phyloP scores from a whole-genome alignment of 768 basidiomycete genomes.

The Astraeus odoratus region DNA sequence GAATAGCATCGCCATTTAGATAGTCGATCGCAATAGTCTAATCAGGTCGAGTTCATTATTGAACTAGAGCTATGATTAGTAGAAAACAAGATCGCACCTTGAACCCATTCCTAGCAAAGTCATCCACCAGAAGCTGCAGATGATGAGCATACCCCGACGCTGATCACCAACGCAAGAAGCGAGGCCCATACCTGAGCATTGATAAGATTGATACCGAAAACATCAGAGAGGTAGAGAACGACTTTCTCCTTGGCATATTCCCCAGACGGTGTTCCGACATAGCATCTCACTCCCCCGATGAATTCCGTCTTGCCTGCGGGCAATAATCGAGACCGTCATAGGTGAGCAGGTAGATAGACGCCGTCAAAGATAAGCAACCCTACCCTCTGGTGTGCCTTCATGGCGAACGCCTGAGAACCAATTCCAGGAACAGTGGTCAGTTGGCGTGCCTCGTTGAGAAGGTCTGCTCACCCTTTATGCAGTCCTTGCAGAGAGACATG shows the following conservation, averaged over 20 bases:
- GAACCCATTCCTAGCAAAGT: slow-evolving; percentile 36
- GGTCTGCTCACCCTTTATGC: no score
- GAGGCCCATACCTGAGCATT: slow-evolving; percentile 35
- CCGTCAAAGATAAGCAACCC: no score
- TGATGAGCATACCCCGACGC: neutral
- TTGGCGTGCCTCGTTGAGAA: no score
- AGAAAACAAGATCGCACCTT: slow-evolving; percentile 11
- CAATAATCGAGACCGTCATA: neutral
- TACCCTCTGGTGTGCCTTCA: slow-evolving; percentile 31
- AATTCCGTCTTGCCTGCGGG: slow-evolving; percentile 38
- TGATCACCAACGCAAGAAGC: neutral
- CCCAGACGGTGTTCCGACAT: slow-evolving; percentile 45
- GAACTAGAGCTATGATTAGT: neutral
- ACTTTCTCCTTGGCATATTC: slow-evolving; percentile 51
- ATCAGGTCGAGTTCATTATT: neutral
- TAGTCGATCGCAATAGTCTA: slow-evolving; percentile 30
- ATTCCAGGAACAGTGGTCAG: no score
- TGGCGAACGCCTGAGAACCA: slow-evolving; percentile 25
- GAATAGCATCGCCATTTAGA: slow-evolving; percentile 29
- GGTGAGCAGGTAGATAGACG: no score
- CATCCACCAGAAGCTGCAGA: slow-evolving; percentile 26
- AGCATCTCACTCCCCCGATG: slow-evolving; percentile 43
- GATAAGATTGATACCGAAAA: slow-evolving; percentile 41
- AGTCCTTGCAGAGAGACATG: no score
- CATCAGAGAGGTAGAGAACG: slow-evolving; percentile 47